Evolutionary conservation across 768 basidiomycete species (phyloP).

Genomic region (Glaciozyma martinii): DNA sequence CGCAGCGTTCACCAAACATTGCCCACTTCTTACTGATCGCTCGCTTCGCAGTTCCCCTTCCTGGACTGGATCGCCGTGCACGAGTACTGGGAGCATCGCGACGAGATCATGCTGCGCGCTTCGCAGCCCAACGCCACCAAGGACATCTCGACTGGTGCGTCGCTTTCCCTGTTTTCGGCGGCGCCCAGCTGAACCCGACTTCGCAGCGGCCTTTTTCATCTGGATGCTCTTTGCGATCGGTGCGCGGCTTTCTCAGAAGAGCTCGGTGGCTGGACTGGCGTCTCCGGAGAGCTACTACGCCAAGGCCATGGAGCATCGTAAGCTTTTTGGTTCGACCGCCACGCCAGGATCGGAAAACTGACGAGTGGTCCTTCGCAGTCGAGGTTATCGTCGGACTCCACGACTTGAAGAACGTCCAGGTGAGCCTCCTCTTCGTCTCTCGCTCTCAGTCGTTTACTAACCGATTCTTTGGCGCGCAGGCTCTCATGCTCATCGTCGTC

Average conservation of each 20-base stretch:
- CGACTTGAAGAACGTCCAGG: slow-evolving; percentile 36
- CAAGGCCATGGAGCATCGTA: slow-evolving; percentile 32
- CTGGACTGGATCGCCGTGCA: slow-evolving; percentile 20
- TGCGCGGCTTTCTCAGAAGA: slow-evolving; percentile 27
- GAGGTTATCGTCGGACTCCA: slow-evolving; percentile 35
- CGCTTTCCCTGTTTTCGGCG: background rate
- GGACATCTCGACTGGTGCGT: slow-evolving; percentile 3
- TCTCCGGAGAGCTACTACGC: slow-evolving; percentile 34
- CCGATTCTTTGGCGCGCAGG: background rate
- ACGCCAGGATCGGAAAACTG: slow-evolving; percentile 21
- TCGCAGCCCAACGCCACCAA: background rate
- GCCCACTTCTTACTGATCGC: background rate
- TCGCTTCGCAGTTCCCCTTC: slow-evolving; percentile 4
- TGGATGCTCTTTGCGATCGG: slow-evolving; percentile 25
- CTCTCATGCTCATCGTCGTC: slow-evolving; percentile 12
- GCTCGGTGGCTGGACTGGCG: slow-evolving; percentile 24
- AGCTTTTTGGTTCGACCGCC: too few relatives aligned
- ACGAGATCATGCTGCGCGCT: slow-evolving; percentile 4
- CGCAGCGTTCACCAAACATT: too few relatives aligned
- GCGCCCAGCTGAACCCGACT: background rate
- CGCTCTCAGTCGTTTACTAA: background rate
- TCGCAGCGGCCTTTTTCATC: slow-evolving; percentile 18
- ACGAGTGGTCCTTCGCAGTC: slow-evolving; percentile 21
- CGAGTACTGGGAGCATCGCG: slow-evolving; percentile 8
- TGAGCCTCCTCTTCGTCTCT: slow-evolving; percentile 25